Base-by-base conservation (phyloP, 345 rosid species). In the Gossypium sturtianum region DNA sequence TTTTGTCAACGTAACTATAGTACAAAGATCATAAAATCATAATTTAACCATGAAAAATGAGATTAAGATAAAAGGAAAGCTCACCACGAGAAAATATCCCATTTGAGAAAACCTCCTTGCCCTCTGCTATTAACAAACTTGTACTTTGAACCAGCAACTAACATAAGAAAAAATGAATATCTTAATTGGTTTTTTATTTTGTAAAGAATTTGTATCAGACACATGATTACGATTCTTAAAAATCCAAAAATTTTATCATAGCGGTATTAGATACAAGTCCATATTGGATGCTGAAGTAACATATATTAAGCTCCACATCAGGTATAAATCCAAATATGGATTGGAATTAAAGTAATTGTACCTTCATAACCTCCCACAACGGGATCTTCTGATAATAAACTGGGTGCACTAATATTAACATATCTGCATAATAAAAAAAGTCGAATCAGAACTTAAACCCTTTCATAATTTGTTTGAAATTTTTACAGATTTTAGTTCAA, bases 321-420 rank as follows among this genome's bases (percentile, higher is more conserved):
- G 0, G 34, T 19, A 29, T 2, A 2, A 44, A 11, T 43, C 8
- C 29, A n/a, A 66, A 44, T 4, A 44, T 11, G 9, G 17, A 17
- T 17, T 51, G 58, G 19, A 51, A 16, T 38, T 6, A 41, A 17
- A 41, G 52, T 2, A 71, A 38, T 12, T 19, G 29, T 54, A 76
- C 78, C 78, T 76, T 76, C 78, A 59, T 76, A 69, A 49, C 78
- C 78, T 25, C 74, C 74, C 9, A 67, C 60, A 59, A 69, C 69
- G 58, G 78, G 78, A 59, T 76, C 78, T 19, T 59, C 74, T 27
- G 78, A 45, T 8, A 76, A 20, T 74, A 76, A 53, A 68, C 60
- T 12, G 4, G 78, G 74, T n/a, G 66, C 43, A 23, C 67, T 59
- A 13, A 67, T 65, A 76, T 59, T 47, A 48, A 68, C 60, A 60